Conservation (phyloP, 805 yeast species). For the Teunomyces stri region DNA sequence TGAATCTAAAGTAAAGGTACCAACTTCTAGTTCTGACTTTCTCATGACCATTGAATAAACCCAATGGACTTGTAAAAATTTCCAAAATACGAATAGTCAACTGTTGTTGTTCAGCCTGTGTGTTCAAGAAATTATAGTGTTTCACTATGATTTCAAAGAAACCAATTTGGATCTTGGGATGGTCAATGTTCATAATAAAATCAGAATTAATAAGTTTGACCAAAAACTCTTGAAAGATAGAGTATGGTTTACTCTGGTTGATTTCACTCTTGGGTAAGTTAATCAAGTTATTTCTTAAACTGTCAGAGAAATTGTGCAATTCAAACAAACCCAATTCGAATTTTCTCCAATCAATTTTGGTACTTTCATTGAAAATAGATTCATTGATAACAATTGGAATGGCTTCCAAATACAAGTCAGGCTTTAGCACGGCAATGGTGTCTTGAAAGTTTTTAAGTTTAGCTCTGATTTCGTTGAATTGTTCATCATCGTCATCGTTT, state of each 20-base stretch:
- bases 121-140: conserved; percentile 61
- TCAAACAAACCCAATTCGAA: conserved; percentile 86
- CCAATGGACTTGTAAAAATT: conserved; percentile 75
- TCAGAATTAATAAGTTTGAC: conserved; percentile 51
- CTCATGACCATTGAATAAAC: conserved; percentile 70
- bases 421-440: conserved; percentile 58
- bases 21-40: conserved; percentile 84
- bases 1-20: conserved; percentile 83
- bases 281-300: conserved; percentile 73
- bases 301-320: conserved; percentile 74
- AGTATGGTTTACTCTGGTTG: conserved; percentile 61
- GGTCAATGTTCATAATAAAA: conserved; percentile 50
- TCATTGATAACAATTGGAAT: conserved; percentile 59
- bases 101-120: conserved; percentile 39
- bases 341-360: conserved; percentile 64
- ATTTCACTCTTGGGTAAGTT: conserved; percentile 66
- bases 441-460: conserved; percentile 82
- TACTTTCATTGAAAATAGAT: conserved; percentile 23
- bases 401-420: conserved; percentile 59
- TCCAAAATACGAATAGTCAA: conserved; percentile 65
- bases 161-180: conserved; percentile 76
- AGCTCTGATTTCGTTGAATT: conserved; percentile 74
- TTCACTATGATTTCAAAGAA: conserved; percentile 85
- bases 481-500: conserved; percentile 66
- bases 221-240: conserved; percentile 60